Evolutionary conservation across 139 green algal species (phyloP).

Genomic region (Chlamydomonas eustigma): DNA sequence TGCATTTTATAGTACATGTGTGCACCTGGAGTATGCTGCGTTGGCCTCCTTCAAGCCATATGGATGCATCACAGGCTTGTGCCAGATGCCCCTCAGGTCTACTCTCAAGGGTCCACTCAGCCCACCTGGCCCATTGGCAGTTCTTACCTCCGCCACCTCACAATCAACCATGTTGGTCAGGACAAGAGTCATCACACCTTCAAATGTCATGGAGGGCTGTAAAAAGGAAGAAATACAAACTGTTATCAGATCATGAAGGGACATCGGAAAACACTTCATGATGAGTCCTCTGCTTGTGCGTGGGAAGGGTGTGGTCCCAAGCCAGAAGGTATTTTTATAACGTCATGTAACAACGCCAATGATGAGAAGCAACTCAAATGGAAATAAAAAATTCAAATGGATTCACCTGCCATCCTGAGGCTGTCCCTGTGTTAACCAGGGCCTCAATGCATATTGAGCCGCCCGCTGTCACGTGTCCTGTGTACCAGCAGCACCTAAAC

Average conservation of each 20-base stretch:
- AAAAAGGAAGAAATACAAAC: too few relatives aligned
- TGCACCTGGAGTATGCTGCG: not conserved
- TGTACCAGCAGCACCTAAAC: slow-evolving; percentile 12
- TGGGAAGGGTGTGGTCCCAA: too few relatives aligned
- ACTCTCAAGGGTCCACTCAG: slow-evolving; percentile 38
- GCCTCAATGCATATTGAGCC: slow-evolving; percentile 42
- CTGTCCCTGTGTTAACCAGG: slow-evolving; percentile 27
- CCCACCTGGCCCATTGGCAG: slow-evolving; percentile 41
- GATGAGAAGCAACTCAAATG: too few relatives aligned
- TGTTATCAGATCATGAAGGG: too few relatives aligned
- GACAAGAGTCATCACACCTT: slow-evolving; percentile 29
- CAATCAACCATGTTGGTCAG: slow-evolving; percentile 37
- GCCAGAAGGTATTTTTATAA: too few relatives aligned
- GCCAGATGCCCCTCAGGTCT: slow-evolving; percentile 32
- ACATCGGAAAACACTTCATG: too few relatives aligned
- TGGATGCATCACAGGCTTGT: not conserved
- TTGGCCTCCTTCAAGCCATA: not conserved
- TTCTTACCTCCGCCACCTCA: slow-evolving; percentile 29
- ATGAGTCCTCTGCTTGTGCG: too few relatives aligned
- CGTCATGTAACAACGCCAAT: too few relatives aligned
- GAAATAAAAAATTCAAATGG: not conserved
- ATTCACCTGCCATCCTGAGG: slow-evolving; percentile 18
- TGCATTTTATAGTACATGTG: too few relatives aligned
- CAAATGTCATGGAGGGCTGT: slow-evolving; percentile 7
- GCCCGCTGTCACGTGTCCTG: slow-evolving; percentile 38